A percentile compares a stretch with the other conserved stretches of the same genome.
Evolutionary conservation across 768 basidiomycete species (phyloP).

Genomic region (Kwoniella sp.): DNA sequence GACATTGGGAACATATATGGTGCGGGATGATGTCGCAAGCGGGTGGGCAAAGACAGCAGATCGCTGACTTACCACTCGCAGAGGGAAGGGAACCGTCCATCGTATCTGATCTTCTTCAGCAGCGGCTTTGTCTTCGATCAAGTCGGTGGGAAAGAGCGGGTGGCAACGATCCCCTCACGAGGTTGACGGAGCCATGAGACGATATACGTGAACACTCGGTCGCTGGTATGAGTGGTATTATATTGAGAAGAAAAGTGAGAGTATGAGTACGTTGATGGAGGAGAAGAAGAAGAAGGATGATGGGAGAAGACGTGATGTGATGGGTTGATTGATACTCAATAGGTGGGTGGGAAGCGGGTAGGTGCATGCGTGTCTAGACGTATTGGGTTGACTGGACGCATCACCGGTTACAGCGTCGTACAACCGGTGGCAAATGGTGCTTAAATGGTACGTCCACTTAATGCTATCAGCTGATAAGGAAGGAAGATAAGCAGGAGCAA

Average conservation of each 20-base stretch:
- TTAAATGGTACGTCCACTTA: background rate
- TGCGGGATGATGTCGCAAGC: too few relatives aligned
- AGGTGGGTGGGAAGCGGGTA: background rate
- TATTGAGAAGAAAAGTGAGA: too few relatives aligned
- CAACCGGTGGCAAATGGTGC: background rate
- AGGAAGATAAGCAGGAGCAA: background rate
- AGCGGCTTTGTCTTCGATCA: background rate
- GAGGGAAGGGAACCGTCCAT: background rate
- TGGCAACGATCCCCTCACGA: too few relatives aligned
- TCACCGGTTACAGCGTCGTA: background rate
- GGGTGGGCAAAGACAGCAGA: too few relatives aligned
- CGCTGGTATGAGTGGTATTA: too few relatives aligned
- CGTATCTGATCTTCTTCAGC: background rate
- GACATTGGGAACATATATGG: too few relatives aligned
- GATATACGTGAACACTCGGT: too few relatives aligned
- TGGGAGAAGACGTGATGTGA: constrained; percentile 1
- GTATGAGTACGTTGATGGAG: too few relatives aligned
- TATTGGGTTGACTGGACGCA: background rate
- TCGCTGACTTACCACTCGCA: background rate
- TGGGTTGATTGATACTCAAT: background rate
- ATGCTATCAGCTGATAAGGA: constrained; percentile 1
- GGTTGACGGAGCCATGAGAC: too few relatives aligned
- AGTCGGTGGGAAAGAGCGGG: too few relatives aligned
- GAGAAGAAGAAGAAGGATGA: too few relatives aligned
- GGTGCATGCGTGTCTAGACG: background rate